Evolutionary conservation across 2,329 filamentous ascomycete genomes (phyloP), one percentile per base, ranked within the genome.

Genomic region (Fusarium burgessii): DNA sequence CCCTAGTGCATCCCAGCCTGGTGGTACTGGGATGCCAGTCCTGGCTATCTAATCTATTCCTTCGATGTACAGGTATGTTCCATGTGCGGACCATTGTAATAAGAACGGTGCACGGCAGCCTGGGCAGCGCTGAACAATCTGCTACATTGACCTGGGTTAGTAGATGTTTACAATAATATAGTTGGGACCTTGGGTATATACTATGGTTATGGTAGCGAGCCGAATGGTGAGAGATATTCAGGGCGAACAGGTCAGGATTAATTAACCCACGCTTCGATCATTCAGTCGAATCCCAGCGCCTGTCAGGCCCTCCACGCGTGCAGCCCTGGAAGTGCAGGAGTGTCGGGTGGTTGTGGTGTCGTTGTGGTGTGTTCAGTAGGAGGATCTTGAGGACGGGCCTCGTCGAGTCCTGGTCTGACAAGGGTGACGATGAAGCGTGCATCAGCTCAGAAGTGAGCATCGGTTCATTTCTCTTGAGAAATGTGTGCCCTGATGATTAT

Each of bases 311-410:
- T 58, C 65, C 56, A 70, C 42, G 58, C 43, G 43, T 60, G 51
- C 59, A 71, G 58, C 49, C 56, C 41, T 59, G 58, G 32, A 58
- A 46, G 42, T 41, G 58, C 63, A 64, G 68, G 58, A 60, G 67
- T 62, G 70, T 76, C 72, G 64, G 69, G 75, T 64, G 74, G 68
- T 71, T 51, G 68, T 76, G 74, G 74, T 76, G 74, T 75, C 70
- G 74, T 57, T 56, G 68, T 76, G 74, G 74, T 76, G 72, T 76
- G 74, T 71, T 76, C 69, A 66, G 56, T 45, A 54, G 54, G 51
- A 65, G 58, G 58, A 57, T 57, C 45, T 52, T 62, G 51, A 63
- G 63, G 46, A 55, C 45, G 29, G 59, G 40, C 64, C 62, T 72
- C 56, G 20, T 57, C 60, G 52, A 57, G 58, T 68, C 64, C 69